A percentile compares a stretch with the other conserved stretches of the same genome.
These are phyloP conservation scores for Yamadazyma nakazawae DNA, from an alignment of 805 yeast genomes.

Conservation along the genomic window DNA sequence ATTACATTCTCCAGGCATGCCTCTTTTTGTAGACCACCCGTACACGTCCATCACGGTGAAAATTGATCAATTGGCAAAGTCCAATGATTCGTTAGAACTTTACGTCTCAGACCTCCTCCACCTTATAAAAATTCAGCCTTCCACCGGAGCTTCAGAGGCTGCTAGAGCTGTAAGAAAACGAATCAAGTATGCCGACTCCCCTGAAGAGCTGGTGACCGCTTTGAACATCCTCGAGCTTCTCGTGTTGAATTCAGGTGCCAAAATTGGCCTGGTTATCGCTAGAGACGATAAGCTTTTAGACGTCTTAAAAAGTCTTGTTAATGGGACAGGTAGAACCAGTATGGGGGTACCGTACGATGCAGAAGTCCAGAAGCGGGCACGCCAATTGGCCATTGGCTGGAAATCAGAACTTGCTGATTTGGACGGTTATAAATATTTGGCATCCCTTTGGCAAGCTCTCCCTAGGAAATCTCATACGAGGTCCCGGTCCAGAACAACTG, in stretches of 20 bases:
- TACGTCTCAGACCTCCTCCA: slow-evolving; percentile 59
- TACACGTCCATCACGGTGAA: slow-evolving; percentile 68
- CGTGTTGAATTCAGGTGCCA: slow-evolving; percentile 42
- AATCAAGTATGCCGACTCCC: slow-evolving; percentile 73
- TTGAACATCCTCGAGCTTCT: slow-evolving; percentile 41
- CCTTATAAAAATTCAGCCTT: slow-evolving; percentile 39
- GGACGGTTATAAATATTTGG: slow-evolving; percentile 48
- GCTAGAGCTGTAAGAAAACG: slow-evolving; percentile 89
- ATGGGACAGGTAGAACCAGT: slow-evolving; percentile 34
- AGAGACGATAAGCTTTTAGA: slow-evolving; percentile 68
- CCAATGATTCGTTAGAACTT: slow-evolving; percentile 40
- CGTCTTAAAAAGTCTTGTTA: slow-evolving; percentile 52
- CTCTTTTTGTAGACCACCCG: slow-evolving; percentile 49
- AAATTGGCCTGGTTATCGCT: slow-evolving; percentile 46
- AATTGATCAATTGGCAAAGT: slow-evolving; percentile 48
- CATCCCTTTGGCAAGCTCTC: slow-evolving; percentile 41
- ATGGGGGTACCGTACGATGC: slow-evolving; percentile 33
- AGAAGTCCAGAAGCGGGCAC: slow-evolving; percentile 46
- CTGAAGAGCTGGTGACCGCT: slow-evolving; percentile 63
- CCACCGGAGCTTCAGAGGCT: slow-evolving; percentile 58
- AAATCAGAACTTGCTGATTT: slow-evolving; percentile 49
- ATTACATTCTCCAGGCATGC: slow-evolving; percentile 14
- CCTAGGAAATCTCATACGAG: slow-evolving; percentile 25
- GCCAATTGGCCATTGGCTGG: slow-evolving; percentile 65
- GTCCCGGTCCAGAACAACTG: not conserved